Evolutionary conservation across 345 rosid genomes (phyloP).

Genomic region (Populus euphratica): DNA sequence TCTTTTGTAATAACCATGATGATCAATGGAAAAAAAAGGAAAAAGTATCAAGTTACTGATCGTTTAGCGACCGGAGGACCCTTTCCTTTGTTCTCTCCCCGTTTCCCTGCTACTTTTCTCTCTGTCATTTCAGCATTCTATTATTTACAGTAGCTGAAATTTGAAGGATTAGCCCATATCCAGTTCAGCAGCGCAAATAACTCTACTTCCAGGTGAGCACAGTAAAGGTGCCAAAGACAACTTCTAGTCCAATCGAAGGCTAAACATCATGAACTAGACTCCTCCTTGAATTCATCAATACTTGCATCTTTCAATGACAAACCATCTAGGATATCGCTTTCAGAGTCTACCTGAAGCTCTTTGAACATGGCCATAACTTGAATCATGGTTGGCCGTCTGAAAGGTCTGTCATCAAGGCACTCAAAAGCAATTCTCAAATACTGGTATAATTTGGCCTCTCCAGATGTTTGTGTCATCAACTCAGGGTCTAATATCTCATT

Average conservation of each 20-base stretch:
- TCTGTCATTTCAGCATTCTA: constrained; percentile 35
- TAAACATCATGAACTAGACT: constrained; percentile 32
- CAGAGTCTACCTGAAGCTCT: constrained; percentile 85
- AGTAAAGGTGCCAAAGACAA: background rate
- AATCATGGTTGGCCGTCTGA: constrained; percentile 83
- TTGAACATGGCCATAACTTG: constrained; percentile 97
- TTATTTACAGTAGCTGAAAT: constrained; percentile 42
- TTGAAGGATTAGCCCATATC: constrained; percentile 10
- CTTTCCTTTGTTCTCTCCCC: constrained; percentile 23
- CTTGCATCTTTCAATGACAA: constrained; percentile 62
- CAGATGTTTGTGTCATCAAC: constrained; percentile 40
- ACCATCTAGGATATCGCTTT: constrained; percentile 62
- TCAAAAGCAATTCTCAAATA: constrained; percentile 74
- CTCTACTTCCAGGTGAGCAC: background rate
- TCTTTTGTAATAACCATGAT: constrained; percentile 17
- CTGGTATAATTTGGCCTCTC: constrained; percentile 62
- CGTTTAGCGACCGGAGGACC: constrained; percentile 16
- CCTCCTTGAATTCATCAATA: constrained; percentile 58
- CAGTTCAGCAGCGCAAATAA: background rate
- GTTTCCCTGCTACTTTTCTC: constrained; percentile 19
- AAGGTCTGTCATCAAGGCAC: constrained; percentile 90
- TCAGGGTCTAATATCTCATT: constrained; percentile 66
- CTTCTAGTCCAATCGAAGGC: constrained; percentile 2
- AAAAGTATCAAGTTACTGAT: background rate
- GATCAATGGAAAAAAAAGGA: constrained; percentile 9